phyloP scores from a whole-genome alignment of 257 asterid species.

The Solanum bulbocastanum region DNA sequence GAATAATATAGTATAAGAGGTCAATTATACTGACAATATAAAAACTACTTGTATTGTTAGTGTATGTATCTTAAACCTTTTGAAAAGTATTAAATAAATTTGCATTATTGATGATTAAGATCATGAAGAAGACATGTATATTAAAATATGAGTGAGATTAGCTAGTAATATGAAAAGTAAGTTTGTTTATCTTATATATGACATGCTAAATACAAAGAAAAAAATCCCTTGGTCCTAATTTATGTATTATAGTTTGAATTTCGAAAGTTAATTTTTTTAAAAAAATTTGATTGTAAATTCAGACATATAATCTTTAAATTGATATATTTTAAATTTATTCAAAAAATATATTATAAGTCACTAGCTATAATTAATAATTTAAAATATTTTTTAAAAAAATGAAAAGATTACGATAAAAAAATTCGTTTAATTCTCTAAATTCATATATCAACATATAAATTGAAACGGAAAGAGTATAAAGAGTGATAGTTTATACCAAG shows the following conservation, averaged over 20 bases:
- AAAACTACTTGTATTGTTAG: too few species aligned
- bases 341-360: background rate
- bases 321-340: background rate
- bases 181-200: background rate
- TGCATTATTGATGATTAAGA: background rate
- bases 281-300: too few species aligned
- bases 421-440: rapidly evolving
- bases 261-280: rapidly evolving
- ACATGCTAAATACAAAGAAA: background rate
- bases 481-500: background rate
- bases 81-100: too few species aligned
- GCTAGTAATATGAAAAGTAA: background rate
- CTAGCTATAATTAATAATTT: background rate
- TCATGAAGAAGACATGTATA: background rate
- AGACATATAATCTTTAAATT: background rate
- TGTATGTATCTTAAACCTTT: too few species aligned
- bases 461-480: too few species aligned
- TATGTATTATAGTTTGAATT: too few species aligned
- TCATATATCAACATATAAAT: background rate
- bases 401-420: background rate
- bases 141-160: background rate
- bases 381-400: background rate
- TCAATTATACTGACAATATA: too few species aligned
- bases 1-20: too few species aligned
- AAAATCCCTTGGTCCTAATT: too few species aligned